Base-by-base conservation (phyloP, 2,329 filamentous ascomycete genomes). In the Lasiodiplodia sp. region DNA sequence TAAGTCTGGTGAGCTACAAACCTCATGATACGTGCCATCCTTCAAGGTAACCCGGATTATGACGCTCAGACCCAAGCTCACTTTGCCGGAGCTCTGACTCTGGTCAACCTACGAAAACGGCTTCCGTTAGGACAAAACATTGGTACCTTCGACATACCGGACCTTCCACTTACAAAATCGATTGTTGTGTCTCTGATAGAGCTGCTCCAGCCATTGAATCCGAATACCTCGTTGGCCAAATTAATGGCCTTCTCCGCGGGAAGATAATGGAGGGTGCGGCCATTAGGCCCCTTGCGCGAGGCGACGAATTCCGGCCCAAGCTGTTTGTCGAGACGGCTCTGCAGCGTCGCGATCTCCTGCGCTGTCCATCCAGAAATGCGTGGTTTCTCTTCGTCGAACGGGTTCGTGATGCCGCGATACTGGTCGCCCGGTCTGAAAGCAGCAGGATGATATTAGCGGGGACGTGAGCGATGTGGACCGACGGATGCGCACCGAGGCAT, bases 191-290 rank as follows among this genome's bases (percentile, higher is more conserved):
- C 94, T 77, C 95, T 92, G 69, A 99, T 96, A n/a, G 92, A 91
- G 68, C 93, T 97, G 11, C 93, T 97, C 96, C 96, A 99, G 74
- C 94, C 94, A 81, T 97, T 97, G 84, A 97, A 97, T 11, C 94
- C 94, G 82, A 97, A 97, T 0, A 97, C 90, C 78, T 97, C 93
- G 75, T 97, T 97, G 66, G 94, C 94, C 65, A 97, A 90, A 69
- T 92, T 92, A 78, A 99, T 99, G 77, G 92, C 94, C 83, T 99
- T 99, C 77, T 98, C 95, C 1, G 94, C 94, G n/a, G 94, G 90
- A 64, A 99, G 86, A 80, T 99, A 99, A 78, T 97, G 93, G 21
- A 99, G 92, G 77, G 92, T 95, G 72, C 91, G 88, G 62, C 94
- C 94, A 11, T 90, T 91, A 14, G 94, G 91, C 2, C 96, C 96